phyloP scores from a whole-genome alignment of 1,284 basidiomycete genomes.

The Boletus sp. region DNA sequence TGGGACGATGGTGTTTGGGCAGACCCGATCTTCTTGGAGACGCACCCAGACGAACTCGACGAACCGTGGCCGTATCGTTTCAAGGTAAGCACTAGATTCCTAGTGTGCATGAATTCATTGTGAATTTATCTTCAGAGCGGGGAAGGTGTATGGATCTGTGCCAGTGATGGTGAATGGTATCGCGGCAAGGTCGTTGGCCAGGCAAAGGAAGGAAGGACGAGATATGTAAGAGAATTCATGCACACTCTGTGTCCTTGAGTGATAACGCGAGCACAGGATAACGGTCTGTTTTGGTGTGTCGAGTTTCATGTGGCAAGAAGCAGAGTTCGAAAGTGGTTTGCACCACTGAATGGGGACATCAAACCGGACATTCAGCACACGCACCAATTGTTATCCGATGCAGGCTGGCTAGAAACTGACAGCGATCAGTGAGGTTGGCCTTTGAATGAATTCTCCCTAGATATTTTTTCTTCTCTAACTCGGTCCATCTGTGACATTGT shows the following conservation, averaged over 20 bases:
- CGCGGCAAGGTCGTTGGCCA: constrained; percentile 45
- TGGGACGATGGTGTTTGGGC: constrained; percentile 29
- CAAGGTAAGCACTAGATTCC: constrained; percentile 34
- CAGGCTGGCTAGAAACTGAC: constrained; percentile 17
- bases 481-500: no score
- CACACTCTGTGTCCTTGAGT: not conserved
- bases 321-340: constrained; percentile 50
- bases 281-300: constrained; percentile 54
- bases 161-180: constrained; percentile 49
- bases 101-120: not conserved
- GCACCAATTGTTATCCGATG: constrained; percentile 42
- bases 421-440: not conserved
- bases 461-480: no score
- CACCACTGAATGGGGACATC: constrained; percentile 61
- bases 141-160: constrained; percentile 54
- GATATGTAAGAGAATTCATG: constrained; percentile 39
- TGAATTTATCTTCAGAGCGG: constrained; percentile 35
- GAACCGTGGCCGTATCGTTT: constrained; percentile 58
- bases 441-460: no score
- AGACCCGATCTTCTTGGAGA: constrained; percentile 22
- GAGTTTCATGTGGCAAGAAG: constrained; percentile 37
- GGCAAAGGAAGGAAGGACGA: constrained; percentile 43
- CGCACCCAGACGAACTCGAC: constrained; percentile 45
- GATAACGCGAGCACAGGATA: constrained; percentile 31
- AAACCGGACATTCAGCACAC: constrained; percentile 52